phyloP scores from a whole-genome alignment of 768 basidiomycete species.

The Calocybe indica region DNA sequence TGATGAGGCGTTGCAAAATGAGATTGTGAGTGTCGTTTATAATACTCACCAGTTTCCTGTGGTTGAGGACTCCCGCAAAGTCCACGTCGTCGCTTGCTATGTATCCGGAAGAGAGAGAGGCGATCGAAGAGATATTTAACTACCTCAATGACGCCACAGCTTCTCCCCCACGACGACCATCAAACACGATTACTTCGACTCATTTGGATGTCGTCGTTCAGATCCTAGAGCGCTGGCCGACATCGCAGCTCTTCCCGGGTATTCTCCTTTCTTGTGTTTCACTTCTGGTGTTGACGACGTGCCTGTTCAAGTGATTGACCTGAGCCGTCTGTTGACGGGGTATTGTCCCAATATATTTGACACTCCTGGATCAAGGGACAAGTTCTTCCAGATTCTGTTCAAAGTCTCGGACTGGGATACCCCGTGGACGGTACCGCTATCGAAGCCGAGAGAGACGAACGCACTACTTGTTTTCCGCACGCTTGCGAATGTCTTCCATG shows the following conservation, averaged over 20 bases:
- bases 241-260: slow-evolving; percentile 70
- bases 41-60: neutral
- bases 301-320: slow-evolving; percentile 64
- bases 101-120: slow-evolving; percentile 53
- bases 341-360: slow-evolving; percentile 52
- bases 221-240: slow-evolving; percentile 71
- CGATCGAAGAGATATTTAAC: slow-evolving; percentile 58
- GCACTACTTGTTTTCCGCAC: slow-evolving; percentile 73
- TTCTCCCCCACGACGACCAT: slow-evolving; percentile 22
- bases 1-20: slow-evolving; percentile 57
- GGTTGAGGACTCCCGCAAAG: slow-evolving; percentile 26
- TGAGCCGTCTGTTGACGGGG: slow-evolving; percentile 69
- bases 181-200: slow-evolving; percentile 28
- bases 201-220: slow-evolving; percentile 61
- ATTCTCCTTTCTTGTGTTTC: slow-evolving; percentile 10
- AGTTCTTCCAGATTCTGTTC: slow-evolving; percentile 59
- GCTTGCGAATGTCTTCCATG: slow-evolving; percentile 74
- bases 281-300: neutral
- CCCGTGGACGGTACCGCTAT: slow-evolving; percentile 47
- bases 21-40: slow-evolving; percentile 47
- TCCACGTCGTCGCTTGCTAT: slow-evolving; percentile 68
- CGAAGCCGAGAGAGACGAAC: slow-evolving; percentile 81
- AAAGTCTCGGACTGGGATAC: slow-evolving; percentile 60
- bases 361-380: slow-evolving; percentile 33
- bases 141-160: slow-evolving; percentile 49